phyloP scores from a whole-genome alignment of 176 grass and related monocot species.

The Elaeis guineensis region DNA sequence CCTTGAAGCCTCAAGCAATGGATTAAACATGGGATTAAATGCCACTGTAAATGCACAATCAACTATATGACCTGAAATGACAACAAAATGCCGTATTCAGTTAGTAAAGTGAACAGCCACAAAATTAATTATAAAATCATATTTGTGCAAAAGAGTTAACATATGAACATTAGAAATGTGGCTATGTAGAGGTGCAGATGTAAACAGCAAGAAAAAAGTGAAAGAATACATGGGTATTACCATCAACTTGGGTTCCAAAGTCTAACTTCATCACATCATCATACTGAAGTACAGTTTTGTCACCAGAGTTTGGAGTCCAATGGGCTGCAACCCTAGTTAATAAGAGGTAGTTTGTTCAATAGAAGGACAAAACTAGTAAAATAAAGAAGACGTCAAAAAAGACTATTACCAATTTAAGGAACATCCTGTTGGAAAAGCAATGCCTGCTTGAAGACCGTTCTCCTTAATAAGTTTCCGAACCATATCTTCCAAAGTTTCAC shows the following conservation, averaged over 20 bases:
- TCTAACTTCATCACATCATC: slow-evolving; percentile 99
- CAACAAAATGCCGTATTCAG: neutral
- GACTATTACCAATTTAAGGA: slow-evolving; percentile 40
- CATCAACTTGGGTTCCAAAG: slow-evolving; percentile 98
- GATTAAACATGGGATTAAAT: slow-evolving; percentile 98
- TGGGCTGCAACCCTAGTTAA: slow-evolving; percentile 85
- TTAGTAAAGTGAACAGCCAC: too few species aligned
- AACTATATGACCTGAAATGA: slow-evolving; percentile 65
- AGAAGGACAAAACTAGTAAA: neutral
- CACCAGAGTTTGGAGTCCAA: slow-evolving; percentile 96
- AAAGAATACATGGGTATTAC: slow-evolving; percentile 30
- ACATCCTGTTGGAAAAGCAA: slow-evolving; percentile 50
- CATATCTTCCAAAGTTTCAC: slow-evolving; percentile 58
- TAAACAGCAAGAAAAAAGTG: neutral
- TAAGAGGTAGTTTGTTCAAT: neutral
- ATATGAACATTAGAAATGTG: too few species aligned
- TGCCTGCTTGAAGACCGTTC: slow-evolving; percentile 48
- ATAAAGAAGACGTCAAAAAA: slow-evolving; percentile 3
- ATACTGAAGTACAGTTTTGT: slow-evolving; percentile 89
- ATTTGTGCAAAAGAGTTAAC: too few species aligned
- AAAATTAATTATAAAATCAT: too few species aligned
- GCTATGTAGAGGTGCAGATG: neutral
- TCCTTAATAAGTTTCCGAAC: slow-evolving; percentile 33
- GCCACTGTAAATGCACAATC: slow-evolving; percentile 95
- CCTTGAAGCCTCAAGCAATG: slow-evolving; percentile 82